Evolutionary conservation across 164 flowering plant species (phyloP), one percentile per base, ranked within the genome.

Genomic region (Macadamia tetraphylla): DNA sequence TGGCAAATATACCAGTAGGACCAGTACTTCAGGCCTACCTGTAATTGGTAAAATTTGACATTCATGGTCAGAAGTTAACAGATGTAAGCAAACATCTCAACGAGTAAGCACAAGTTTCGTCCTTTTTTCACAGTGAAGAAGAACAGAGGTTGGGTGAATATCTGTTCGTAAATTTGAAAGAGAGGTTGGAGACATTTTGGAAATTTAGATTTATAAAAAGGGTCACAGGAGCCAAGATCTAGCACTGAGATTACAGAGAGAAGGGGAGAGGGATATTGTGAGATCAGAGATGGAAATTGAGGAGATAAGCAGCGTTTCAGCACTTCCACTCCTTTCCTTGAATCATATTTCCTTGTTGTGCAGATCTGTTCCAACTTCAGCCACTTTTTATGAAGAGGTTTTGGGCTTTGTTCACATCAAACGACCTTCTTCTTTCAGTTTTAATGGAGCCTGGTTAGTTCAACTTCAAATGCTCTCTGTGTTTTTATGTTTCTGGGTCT

Each of bases 381-480:
- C 15, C 17, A 52, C 18, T n/a, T 52, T 52, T 52, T 52, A 52
- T 52, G 57, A 52, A 52, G 57, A 52, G 1, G n/a, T 52, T 2
- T 52, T 52, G 57, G 57, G 57, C 57, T 52, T 52, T 52, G 57
- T 17, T 52, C 15, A 3, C n/a, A 52, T 52, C 15, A 52, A 52
- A 52, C 57, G 57, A 6, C 57, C 57, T 1, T 52, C 57, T 13
- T 52, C 57, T 52, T 52, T 52, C 57, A 52, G 14, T 1, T 52
- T 52, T 52, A 52, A 52, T 52, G 57, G 57, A 52, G 57, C 57
- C 15, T 52, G 57, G 57, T 52, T 14, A 52, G 57, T 52, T 52
- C 15, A 35, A 35, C 15, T 49, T 49, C 53, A 49, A 52, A 11
- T 52, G n/a, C 17, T 52, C n/a, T 17, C 15, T 13, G 12, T 51